These are phyloP conservation scores for Calonectria pseudoturangicola DNA, from an alignment of 2,329 filamentous ascomycete species.

Conservation along the genomic window DNA sequence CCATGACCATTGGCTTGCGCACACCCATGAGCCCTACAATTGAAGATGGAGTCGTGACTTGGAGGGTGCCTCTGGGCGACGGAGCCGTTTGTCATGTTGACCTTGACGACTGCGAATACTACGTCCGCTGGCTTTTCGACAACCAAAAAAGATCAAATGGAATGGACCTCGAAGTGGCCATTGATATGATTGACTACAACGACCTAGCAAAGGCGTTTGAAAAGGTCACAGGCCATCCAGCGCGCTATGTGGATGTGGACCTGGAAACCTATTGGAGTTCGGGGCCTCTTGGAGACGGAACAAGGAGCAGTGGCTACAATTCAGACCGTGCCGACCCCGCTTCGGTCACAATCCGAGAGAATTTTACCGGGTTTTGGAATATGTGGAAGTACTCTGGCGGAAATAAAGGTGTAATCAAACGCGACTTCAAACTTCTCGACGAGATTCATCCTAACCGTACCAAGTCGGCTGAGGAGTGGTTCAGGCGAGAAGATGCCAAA, in stretches of 20 bases:
- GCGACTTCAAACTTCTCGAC: slow-evolving; percentile 38
- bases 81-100: slow-evolving; percentile 35
- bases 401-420: slow-evolving; percentile 28
- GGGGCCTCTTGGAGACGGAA: slow-evolving; percentile 17
- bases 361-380: slow-evolving; percentile 44
- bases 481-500: slow-evolving; percentile 23
- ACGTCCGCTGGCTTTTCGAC: slow-evolving; percentile 40
- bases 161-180: slow-evolving; percentile 35
- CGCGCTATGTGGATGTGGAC: slow-evolving; percentile 31
- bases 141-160: slow-evolving; percentile 23
- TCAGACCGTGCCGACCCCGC: slow-evolving; percentile 28
- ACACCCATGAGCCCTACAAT: slow-evolving; percentile 15
- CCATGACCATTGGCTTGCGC: slow-evolving; percentile 6
- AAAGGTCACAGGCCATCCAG: slow-evolving; percentile 39
- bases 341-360: slow-evolving; percentile 26
- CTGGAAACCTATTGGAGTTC: slow-evolving; percentile 8
- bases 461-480: slow-evolving; percentile 39
- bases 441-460: slow-evolving; percentile 40
- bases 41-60: slow-evolving; percentile 39
- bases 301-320: slow-evolving; percentile 18
- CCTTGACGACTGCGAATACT: slow-evolving; percentile 44
- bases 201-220: slow-evolving; percentile 37
- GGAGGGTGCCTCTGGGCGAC: slow-evolving; percentile 31
- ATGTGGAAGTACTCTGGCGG: slow-evolving; percentile 35
- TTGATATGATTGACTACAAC: slow-evolving; percentile 31